phyloP scores from a whole-genome alignment of 257 asterid genomes.

The Petrea volubilis region DNA sequence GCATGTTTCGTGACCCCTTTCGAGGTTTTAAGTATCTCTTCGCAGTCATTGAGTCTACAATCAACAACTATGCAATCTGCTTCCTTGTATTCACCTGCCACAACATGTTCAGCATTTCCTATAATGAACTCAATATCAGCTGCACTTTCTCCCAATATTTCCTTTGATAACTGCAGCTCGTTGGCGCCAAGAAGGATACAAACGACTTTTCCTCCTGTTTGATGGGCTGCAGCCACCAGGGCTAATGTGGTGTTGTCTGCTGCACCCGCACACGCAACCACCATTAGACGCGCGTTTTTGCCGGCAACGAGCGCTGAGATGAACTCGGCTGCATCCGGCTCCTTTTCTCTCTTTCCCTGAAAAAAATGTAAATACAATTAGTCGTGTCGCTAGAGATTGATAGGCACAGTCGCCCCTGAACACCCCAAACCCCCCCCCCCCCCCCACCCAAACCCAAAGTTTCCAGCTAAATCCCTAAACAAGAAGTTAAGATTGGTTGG shows the following conservation, averaged over 20 bases:
- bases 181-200: constrained; percentile 48
- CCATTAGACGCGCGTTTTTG: constrained; percentile 52
- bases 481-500: too few relatives aligned
- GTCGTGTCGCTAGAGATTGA: too few relatives aligned
- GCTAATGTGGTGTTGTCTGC: constrained; percentile 61
- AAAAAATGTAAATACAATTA: too few relatives aligned
- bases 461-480: too few relatives aligned
- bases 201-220: constrained; percentile 62
- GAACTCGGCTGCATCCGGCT: constrained; percentile 67
- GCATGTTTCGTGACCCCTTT: constrained; percentile 22
- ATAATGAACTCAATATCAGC: constrained; percentile 42
- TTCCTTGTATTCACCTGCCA: constrained; percentile 41
- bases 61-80: constrained; percentile 72
- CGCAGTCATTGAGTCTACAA: constrained; percentile 48
- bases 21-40: constrained; percentile 33
- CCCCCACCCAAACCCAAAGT: too few relatives aligned
- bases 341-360: constrained; percentile 55
- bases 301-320: constrained; percentile 85
- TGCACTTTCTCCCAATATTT: constrained; percentile 29
- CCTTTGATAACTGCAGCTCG: constrained; percentile 35
- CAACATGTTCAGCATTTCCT: constrained; percentile 38
- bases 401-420: too few relatives aligned
- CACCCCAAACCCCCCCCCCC: too few relatives aligned
- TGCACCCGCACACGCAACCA: constrained; percentile 49
- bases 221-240: constrained; percentile 73